These are phyloP conservation scores for Fusarium anguioides DNA, from an alignment of 2,329 filamentous ascomycete species.

Conservation along the genomic window DNA sequence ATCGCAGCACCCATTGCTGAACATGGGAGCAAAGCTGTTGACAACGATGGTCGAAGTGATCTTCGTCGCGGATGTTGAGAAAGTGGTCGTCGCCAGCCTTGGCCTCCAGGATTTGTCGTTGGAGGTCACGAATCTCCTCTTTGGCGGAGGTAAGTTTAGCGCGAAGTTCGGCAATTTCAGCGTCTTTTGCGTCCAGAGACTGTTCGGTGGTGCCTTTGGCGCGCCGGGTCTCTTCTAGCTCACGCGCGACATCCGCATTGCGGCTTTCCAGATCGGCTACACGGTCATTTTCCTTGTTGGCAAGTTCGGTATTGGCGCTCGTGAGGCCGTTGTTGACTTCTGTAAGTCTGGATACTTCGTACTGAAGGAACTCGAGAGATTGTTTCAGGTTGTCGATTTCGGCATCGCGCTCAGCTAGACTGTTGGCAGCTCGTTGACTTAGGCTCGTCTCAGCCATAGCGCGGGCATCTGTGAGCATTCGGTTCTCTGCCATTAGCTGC, in stretches of 20 bases:
- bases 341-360: conserved; percentile 82
- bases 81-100: conserved; percentile 76
- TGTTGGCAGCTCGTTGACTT: conserved; percentile 73
- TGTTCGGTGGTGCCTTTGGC: conserved; percentile 72
- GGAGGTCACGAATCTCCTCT: conserved; percentile 65
- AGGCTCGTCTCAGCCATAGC: conserved; percentile 74
- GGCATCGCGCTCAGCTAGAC: conserved; percentile 83
- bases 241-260: conserved; percentile 72
- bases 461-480: conserved; percentile 78
- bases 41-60: conserved; percentile 94
- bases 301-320: conserved; percentile 80
- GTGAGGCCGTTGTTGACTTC: conserved; percentile 85
- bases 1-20: conserved; percentile 96
- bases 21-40: conserved; percentile 96
- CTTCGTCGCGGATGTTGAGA: conserved; percentile 84
- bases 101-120: conserved; percentile 65
- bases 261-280: conserved; percentile 75
- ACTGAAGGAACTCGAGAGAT: conserved; percentile 81
- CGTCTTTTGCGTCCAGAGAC: conserved; percentile 82
- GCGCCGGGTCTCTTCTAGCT: conserved; percentile 75
- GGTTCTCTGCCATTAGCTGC: conserved; percentile 86
- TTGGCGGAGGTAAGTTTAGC: conserved; percentile 80
- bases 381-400: conserved; percentile 87
- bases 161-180: conserved; percentile 82
- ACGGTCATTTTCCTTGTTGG: conserved; percentile 78